Base-by-base conservation (phyloP, 2,329 filamentous ascomycete species). In the Volutella citrinella region DNA sequence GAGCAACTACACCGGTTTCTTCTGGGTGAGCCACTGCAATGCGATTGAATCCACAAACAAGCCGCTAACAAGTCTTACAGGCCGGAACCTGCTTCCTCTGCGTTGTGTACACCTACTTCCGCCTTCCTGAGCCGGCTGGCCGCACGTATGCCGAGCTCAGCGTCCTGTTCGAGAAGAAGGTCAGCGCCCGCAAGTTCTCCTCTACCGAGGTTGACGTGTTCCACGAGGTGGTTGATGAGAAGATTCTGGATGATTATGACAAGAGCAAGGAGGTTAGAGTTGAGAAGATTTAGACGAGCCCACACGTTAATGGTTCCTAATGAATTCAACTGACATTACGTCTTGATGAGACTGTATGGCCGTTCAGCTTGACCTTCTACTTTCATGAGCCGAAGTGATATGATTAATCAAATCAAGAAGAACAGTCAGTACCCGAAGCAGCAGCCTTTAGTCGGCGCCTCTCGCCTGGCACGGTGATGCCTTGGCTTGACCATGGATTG, bases 1-100 rank as follows among this genome's bases (percentile, higher is more conserved):
- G 51, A 59, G 40, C 50, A 68, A 62, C 49, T 59, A 46, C 54
- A 64, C 40, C 49, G 70, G 50, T 7, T 59, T 61, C 33, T 53
- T 63, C 39, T 63, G 58, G 59, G 46, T 46, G 3, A 48, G 45
- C n/a, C n/a, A n/a, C n/a, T 5, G 56, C 64, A 30, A 32, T 24
- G 14, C n/a, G 6, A 15, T 15, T 8, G n/a, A n/a, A 10, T 15
- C 19, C 12, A 3, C 15, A 11, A n/a, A 12, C 15, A 25, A 6
- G 20, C 15, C n/a, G 18, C 18, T 30, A 19, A 32, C 21, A 11
- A 16, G 7, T 7, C 13, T 9, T 5, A 5, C 19, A 32, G 30
- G 34, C 19, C 14, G 30, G 18, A 3, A 6, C 28, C 25, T 63
- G 65, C 41, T 48, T 69, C 12, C 20, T 61, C 3, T 64, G 64